Conservation (phyloP, 345 rosid genomes). For the Pugionium dolabratum region DNA sequence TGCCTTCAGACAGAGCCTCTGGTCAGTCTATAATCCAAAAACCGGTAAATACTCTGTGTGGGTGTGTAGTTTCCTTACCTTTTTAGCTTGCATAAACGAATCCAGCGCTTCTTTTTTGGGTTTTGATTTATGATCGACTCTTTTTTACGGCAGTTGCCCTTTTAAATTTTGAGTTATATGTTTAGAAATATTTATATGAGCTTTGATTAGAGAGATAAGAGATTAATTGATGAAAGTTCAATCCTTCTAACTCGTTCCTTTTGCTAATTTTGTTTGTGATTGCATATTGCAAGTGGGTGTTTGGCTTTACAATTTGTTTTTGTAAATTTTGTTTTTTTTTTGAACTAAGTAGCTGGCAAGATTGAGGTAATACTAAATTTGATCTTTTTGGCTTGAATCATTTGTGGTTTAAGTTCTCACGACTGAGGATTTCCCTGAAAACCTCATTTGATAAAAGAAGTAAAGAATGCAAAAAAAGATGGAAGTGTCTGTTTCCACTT, state of each 20-base stretch:
- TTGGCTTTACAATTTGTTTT: neutral
- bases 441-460: neutral
- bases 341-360: neutral
- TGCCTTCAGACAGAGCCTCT: conserved; percentile 69
- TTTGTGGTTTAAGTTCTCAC: neutral
- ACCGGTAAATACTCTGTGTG: conserved; percentile 48
- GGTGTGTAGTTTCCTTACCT: too few species aligned
- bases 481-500: conserved; percentile 7
- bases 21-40: conserved; percentile 79
- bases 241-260: neutral
- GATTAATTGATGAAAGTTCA: too few species aligned
- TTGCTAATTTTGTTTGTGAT: conserved; percentile 9
- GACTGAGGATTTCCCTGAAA: neutral
- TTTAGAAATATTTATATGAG: neutral
- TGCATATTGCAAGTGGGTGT: neutral
- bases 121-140: neutral
- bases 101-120: neutral
- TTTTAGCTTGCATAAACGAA: neutral
- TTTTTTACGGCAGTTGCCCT: neutral
- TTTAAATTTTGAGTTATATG: neutral
- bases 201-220: neutral
- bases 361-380: neutral
- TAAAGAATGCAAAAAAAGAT: too few species aligned
- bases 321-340: neutral
- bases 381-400: neutral